Evolutionary conservation across 768 basidiomycete genomes (phyloP).

Genomic region (Tricholoma flavovirens): DNA sequence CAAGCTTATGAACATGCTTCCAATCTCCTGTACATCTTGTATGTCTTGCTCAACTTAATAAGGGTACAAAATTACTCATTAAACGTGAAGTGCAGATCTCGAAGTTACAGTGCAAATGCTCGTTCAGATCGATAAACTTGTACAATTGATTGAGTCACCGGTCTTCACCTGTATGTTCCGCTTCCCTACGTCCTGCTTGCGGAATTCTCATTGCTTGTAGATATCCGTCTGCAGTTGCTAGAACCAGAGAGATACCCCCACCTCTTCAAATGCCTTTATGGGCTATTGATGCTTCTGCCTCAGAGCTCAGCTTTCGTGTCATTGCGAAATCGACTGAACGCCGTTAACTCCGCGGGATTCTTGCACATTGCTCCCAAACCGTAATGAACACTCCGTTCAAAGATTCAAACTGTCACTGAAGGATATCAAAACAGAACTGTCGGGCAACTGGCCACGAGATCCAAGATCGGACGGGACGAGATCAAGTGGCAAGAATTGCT

Average conservation of each 20-base stretch:
- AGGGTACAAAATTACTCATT: background rate
- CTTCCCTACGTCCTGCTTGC: background rate
- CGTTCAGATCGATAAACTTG: constrained; percentile 95
- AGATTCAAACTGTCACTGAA: background rate
- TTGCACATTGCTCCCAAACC: constrained; percentile 84
- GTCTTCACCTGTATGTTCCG: constrained; percentile 85
- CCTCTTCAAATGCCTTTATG: constrained; percentile 96
- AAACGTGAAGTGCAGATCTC: constrained; percentile 70
- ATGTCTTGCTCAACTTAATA: constrained; percentile 10
- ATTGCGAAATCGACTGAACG: constrained; percentile 86
- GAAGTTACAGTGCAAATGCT: constrained; percentile 94
- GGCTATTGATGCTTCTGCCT: constrained; percentile 92
- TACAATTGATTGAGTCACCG: constrained; percentile 96
- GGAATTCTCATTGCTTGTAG: constrained; percentile 29
- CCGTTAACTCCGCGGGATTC: constrained; percentile 93
- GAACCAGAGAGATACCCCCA: constrained; percentile 97
- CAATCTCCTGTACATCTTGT: constrained; percentile 95
- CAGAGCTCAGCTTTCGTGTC: constrained; percentile 97
- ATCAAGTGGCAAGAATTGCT: constrained; percentile 98
- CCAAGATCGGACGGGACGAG: constrained; percentile 78
- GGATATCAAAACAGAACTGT: constrained; percentile 17
- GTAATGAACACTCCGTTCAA: constrained; percentile 36
- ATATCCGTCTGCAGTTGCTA: constrained; percentile 85
- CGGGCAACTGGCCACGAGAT: constrained; percentile 48
- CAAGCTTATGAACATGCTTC: constrained; percentile 99